These are phyloP conservation scores for Cyclotella atomus DNA, from an alignment of 108 stramenopile genomes.

Conservation along the genomic window DNA sequence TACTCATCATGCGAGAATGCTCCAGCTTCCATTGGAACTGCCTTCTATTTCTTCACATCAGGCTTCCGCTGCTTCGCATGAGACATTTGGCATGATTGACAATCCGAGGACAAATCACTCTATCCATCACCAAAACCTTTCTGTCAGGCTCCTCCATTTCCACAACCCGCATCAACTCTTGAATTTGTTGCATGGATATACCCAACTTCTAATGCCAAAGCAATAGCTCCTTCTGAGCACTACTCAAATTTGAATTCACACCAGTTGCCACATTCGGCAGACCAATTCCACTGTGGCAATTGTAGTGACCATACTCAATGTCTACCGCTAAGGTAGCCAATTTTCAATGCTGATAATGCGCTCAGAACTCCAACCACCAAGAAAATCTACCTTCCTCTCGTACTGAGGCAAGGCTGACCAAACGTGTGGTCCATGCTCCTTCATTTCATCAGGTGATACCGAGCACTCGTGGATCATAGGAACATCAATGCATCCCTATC, in stretches of 20 bases:
- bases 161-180: constrained; percentile 2
- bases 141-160: not conserved
- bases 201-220: constrained; percentile 41
- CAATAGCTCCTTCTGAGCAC: constrained; percentile 47
- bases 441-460: not conserved
- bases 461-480: not conserved
- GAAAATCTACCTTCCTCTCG: not conserved
- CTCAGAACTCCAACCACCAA: not conserved
- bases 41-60: not conserved
- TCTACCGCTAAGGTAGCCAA: not conserved
- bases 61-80: not conserved
- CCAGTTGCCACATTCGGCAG: not conserved
- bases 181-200: constrained; percentile 6
- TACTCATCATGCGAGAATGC: not conserved
- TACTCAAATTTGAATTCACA: constrained; percentile 43
- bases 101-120: not conserved
- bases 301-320: not conserved
- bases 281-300: not conserved
- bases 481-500: not conserved
- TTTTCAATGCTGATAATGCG: not conserved
- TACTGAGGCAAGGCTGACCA: not conserved
- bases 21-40: not conserved
- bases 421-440: not conserved
- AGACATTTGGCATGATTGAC: not conserved
- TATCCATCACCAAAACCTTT: not conserved